Conservation (phyloP, 2,329 filamentous ascomycete genomes). For the Oidium heveae region DNA sequence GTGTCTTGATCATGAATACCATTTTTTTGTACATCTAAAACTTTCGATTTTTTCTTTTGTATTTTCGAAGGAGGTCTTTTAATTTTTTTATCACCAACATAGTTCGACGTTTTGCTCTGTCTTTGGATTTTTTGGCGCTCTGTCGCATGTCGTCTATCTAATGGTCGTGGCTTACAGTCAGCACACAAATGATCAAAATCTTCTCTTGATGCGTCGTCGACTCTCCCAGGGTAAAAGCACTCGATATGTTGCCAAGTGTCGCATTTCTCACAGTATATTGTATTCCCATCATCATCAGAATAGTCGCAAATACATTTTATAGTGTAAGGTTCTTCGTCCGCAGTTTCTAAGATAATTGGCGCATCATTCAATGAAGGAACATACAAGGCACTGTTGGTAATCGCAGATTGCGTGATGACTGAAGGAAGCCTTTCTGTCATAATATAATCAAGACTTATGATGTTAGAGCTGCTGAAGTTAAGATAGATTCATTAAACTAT, state of each 20-base stretch:
- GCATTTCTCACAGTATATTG: constrained; percentile 86
- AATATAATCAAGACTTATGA: constrained; percentile 15
- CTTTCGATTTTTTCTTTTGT: constrained; percentile 73
- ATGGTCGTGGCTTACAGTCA: constrained; percentile 55
- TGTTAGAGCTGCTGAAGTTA: constrained; percentile 13
- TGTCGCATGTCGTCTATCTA: constrained; percentile 51
- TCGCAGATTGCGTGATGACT: constrained; percentile 15
- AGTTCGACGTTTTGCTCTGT: constrained; percentile 22
- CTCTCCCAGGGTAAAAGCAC: constrained; percentile 67
- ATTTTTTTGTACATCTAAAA: constrained; percentile 39
- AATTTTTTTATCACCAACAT: constrained; percentile 37
- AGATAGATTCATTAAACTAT: constrained; percentile 14
- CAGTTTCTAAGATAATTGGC: constrained; percentile 19
- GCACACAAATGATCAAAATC: constrained; percentile 64
- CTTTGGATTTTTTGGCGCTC: constrained; percentile 43
- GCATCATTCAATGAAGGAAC: constrained; percentile 9
- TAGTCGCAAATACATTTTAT: constrained; percentile 97
- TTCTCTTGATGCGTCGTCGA: constrained; percentile 43
- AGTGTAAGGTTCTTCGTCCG: constrained; percentile 61
- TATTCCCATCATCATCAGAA: constrained; percentile 87
- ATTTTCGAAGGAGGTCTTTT: constrained; percentile 56
- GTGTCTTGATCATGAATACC: constrained; percentile 32
- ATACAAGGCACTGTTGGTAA: constrained; percentile 7
- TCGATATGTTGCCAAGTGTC: constrained; percentile 97
- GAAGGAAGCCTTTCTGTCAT: constrained; percentile 16